Base-by-base conservation (phyloP, 371 early-diverging fungal genomes). In the Encephalitozoon hellem region DNA sequence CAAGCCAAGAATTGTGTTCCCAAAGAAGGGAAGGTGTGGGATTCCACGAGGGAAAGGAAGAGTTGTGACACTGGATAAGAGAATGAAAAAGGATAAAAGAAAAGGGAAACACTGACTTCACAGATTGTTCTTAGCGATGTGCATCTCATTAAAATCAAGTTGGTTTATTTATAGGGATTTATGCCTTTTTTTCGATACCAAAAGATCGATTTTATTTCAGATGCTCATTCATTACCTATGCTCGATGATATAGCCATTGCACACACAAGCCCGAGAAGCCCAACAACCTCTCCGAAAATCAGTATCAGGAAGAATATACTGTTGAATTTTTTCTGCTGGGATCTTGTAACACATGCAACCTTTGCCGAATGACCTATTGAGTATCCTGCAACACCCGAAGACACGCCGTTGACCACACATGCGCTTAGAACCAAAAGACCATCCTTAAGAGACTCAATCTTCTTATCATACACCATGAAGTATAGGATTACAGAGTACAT, bases 241-340 rank as follows among this genome's bases (percentile, higher is more conserved):
- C 38, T 59, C 15, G 59, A 59, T 59, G 59, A 59, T 38, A 84
- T 64, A 9, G 82, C 65, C 71, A 84, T 71, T 25, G 79, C 82
- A 65, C 80, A 55, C 9, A 85, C 76, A 21, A 85, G 43, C 45
- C 74, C 69, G 25, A 85, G 78, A 11, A 85, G 63, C 1, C 79
- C 85, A 23, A 82, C 70, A 39, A 85, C 70, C 72, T 85, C 85
- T 45, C 80, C 84, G 72, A 85, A 85, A 11, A 85, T 78, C 39
- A 85, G 30, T 3, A 84, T 30, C n/a, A 85, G 30, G 42, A 82
- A 81, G 64, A 84, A 84, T 1, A 69, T 67, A 4, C 70, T 69
- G 39, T 71, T 68, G 63, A 85, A 85, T 54, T 80, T 84, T 68
- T 84, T 84, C 54, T 85, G 84, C 59, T 84, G 74, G 15, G 83